Evolutionary conservation across 306 rosid genomes (phyloP), one percentile per base, ranked within the genome.

Genomic region (Trichosanthes truncata): DNA sequence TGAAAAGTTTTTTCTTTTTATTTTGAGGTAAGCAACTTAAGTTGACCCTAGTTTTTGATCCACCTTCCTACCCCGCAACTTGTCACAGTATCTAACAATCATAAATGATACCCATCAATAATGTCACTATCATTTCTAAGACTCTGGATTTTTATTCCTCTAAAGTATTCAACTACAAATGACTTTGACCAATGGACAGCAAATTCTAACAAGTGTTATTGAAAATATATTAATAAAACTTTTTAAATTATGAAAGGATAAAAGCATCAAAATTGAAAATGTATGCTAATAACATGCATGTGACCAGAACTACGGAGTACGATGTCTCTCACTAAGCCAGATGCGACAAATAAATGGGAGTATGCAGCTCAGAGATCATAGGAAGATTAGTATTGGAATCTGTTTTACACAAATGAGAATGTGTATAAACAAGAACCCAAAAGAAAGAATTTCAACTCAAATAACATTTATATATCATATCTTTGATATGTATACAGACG

Each of bases 401-500:
- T 51, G 78, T 51, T 74, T 25, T 48, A 74, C 78, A 49, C 62
- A 74, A 51, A 74, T 31, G 78, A 10, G 7, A 74, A 4, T 46
- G 76, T 72, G 60, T 48, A 48, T 15, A 25, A 73, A 48, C 41
- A 73, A 48, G 41, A 73, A 45, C n/a, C 77, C 43, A 15, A 25
- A 46, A 48, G 15, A 74, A 49, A 51, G 46, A 74, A 49, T 74
- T 51, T 74, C 78, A 74, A 74, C 78, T 74, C 62, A 74, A 71
- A 51, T 74, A 51, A 51, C 62, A 74, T 74, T 74, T 51, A 74
- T 74, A 74, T 74, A 51, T 74, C 78, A 51, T 74, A 74, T 51
- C 78, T 74, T 74, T 74, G 78, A 74, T 74, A 74, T 74, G 78
- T 74, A 74, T 74, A 74, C 63, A 74, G 78, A 74, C 78, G 7